Base-by-base conservation (phyloP, 139 green algal species). In the Desmodesmus armatus region DNA sequence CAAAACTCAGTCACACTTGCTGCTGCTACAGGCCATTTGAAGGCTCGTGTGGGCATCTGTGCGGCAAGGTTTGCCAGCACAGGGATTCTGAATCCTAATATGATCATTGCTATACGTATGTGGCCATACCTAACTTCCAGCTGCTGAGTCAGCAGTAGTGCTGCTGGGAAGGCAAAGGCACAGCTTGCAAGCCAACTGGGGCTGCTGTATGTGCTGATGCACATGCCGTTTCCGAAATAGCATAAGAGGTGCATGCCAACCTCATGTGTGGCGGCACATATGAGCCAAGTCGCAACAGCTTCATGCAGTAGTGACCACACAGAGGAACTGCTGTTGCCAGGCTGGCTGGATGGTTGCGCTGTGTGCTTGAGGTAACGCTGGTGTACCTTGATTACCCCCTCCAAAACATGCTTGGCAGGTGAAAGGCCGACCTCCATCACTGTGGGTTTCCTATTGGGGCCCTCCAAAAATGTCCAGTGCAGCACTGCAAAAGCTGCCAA, bases 401-500 rank as follows among this genome's bases (percentile, higher is more conserved):
- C 60, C 41, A 78, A 62, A 6, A 41, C 25, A 19, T 78, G 41
- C 41, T 27, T 29, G 7, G 62, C 41, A 31, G 62, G 62, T 13
- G 71, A 78, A 2, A 9, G 23, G 19, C 60, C 27, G 21, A 78
- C 27, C 27, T 40, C 27, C 5, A 3, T 11, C 25, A 78, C 43
- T 15, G 71, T 62, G 40, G 71, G 71, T 63, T 41, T 17, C n/a
- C 35, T 25, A 51, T 27, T 37, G 31, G 43, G 25, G 23, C 41
- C 27, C 17, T 78, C 41, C 41, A 78, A 33, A 23, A 78, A 13
- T 62, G 41, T 62, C 71, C 71, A 78, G 43, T 78, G 41, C 41
- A 78, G 43, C 71, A 78, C 40, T 41, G 71, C 41, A 25, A 78
- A 27, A 33, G 71, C 71, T 63, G 41, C 71, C 71, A 78, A 62